Percentiles rank a stretch among this genome's conserved stretches.
These are phyloP conservation scores for Euphorbia celastroides DNA, from an alignment of 441 rosid species.

Conservation along the genomic window DNA sequence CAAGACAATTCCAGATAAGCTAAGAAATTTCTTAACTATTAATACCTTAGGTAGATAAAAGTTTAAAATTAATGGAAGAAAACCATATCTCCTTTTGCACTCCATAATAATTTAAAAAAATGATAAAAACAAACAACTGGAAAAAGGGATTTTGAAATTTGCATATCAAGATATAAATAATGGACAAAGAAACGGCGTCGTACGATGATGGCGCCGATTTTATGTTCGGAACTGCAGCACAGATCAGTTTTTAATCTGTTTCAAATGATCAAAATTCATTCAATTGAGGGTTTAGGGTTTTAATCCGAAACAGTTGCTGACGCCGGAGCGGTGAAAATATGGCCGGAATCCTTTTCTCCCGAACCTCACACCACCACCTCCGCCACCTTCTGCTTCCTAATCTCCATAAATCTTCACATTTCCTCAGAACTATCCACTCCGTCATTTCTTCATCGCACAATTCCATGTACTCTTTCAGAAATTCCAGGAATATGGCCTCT, in stretches of 20 bases:
- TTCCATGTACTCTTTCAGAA: not conserved
- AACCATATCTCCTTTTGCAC: no score
- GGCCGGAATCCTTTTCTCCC: slow-evolving; percentile 27
- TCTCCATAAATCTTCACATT: slow-evolving; percentile 8
- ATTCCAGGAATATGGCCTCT: slow-evolving; percentile 26
- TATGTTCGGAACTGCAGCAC: not conserved
- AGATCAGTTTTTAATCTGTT: no score
- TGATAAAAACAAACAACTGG: no score
- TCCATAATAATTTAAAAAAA: no score
- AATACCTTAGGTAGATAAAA: no score
- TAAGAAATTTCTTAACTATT: no score
- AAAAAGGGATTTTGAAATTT: no score
- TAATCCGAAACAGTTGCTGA: not conserved
- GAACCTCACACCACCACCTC: slow-evolving; percentile 17
- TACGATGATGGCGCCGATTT: not conserved
- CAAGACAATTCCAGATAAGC: no score
- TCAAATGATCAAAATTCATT: no score
- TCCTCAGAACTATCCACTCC: slow-evolving; percentile 18
- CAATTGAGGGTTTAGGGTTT: not conserved
- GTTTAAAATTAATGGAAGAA: no score
- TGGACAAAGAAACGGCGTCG: not conserved
- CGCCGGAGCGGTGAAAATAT: slow-evolving; percentile 12
- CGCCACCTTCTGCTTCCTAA: slow-evolving; percentile 17
- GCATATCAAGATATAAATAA: no score
- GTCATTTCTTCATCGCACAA: slow-evolving; percentile 8